These are phyloP conservation scores for Giardia duodenalis DNA, from an alignment of 208 protist species.

Conservation along the genomic window DNA sequence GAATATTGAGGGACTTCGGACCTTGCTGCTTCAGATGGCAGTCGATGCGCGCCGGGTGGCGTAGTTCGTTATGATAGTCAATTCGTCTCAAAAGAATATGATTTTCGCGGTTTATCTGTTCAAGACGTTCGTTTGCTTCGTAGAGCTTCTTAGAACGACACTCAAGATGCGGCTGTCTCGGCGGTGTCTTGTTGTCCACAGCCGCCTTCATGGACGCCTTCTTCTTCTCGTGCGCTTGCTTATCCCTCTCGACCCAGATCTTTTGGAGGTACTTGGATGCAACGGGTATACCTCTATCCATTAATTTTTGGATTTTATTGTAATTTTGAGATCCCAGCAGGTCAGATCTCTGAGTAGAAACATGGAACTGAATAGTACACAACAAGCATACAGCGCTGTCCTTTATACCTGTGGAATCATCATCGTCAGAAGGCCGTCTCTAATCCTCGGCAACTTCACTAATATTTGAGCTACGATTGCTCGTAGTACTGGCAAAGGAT, in stretches of 20 bases:
- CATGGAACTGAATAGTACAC: too few relatives aligned
- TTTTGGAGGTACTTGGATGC: background rate
- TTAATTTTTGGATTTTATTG: background rate
- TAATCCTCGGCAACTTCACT: too few relatives aligned
- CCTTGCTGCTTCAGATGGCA: conserved; percentile 7
- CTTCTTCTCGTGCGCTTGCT: background rate
- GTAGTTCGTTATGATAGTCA: background rate
- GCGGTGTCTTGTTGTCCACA: background rate
- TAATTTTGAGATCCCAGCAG: too few relatives aligned
- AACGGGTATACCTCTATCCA: background rate
- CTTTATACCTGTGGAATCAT: too few relatives aligned
- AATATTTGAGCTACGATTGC: too few relatives aligned
- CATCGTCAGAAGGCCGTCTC: too few relatives aligned
- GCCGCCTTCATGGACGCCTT: background rate
- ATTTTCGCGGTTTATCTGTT: background rate
- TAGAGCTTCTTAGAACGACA: background rate
- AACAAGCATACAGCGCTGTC: too few relatives aligned
- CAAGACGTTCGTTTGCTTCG: background rate
- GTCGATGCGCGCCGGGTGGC: background rate
- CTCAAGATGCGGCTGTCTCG: background rate
- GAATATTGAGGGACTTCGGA: background rate
- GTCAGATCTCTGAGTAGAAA: too few relatives aligned
- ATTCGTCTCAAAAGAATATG: background rate
- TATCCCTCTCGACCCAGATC: conserved; percentile 1
- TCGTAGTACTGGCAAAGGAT: too few relatives aligned